Base-by-base conservation (phyloP, 306 rosid genomes). In the Rosa persica region DNA sequence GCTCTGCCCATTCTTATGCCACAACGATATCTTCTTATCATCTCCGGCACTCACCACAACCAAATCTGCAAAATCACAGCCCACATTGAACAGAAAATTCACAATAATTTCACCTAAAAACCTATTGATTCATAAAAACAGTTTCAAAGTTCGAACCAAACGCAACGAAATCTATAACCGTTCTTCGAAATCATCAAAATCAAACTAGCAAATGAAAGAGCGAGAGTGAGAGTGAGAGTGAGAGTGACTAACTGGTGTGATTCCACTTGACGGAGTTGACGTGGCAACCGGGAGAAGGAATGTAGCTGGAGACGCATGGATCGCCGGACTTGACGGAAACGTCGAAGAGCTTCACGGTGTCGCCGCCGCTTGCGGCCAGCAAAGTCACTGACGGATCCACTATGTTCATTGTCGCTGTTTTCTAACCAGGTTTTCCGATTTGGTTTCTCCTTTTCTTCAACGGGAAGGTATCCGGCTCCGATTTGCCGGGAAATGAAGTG, bases 21-120 rank as follows among this genome's bases (percentile, higher is more conserved):
- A 91, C 81, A 96, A 66, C 0, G 98, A 96, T 74, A 96, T 93
- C 97, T 86, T 91, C 91, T 88, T 91, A 73, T 96, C 99, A 65
- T 96, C 99, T 67, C 98, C 99, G 64, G 96, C 98, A 87, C 99
- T 91, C 49, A 96, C 99, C 89, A 91, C 94, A 80, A 93, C 97
- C 88, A 96, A 86, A 89, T 96, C 99, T 96, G 85, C 62, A 47
- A 58, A 75, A 79, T 57, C 55, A 80, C 42, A 76, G 34, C 36
- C 80, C 86, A 74, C 72, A 58, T 58, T 60, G 48, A 72, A 70
- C 34, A 43, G 5, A 78, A 48, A 47, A 49, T 43, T 9, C 60
- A 54, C 5, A 2, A 55, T 48, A 15, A 42, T 49, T 13, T 55
- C 36, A 10, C 70, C 73, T 5, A 17, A 49, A 46, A 48, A 8